Evolutionary conservation across 2,329 filamentous ascomycete species (phyloP).

Genomic region (Fusarium scirpi): DNA sequence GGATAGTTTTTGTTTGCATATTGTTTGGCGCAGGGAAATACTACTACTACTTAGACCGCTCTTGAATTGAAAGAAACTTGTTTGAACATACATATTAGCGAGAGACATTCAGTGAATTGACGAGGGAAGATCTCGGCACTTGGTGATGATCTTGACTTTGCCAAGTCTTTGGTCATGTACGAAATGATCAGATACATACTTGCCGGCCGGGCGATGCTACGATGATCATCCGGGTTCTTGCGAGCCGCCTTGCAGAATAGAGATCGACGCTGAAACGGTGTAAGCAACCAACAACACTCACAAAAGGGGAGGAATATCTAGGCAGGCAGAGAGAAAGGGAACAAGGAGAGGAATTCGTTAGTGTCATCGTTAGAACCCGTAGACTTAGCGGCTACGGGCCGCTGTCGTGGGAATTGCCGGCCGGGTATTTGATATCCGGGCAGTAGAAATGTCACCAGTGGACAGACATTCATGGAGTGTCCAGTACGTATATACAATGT

Average conservation of each 20-base stretch:
- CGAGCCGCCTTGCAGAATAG: background rate
- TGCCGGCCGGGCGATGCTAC: background rate
- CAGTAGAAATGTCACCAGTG: background rate
- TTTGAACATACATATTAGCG: background rate
- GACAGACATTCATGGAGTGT: background rate
- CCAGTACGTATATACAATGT: background rate
- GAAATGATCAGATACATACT: background rate
- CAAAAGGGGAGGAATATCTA: background rate
- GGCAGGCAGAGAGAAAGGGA: background rate
- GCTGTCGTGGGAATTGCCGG: slow-evolving; percentile 3
- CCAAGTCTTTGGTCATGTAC: background rate
- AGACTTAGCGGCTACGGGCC: background rate
- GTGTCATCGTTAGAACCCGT: background rate
- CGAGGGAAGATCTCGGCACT: slow-evolving; percentile 1
- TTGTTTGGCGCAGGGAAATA: slow-evolving; percentile 43
- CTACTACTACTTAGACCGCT: slow-evolving; percentile 22
- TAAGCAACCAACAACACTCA: background rate
- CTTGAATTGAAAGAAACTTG: background rate
- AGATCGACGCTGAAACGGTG: background rate
- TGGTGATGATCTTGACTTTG: background rate
- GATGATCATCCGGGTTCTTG: background rate
- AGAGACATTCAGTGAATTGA: background rate
- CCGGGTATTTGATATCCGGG: background rate
- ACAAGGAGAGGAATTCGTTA: background rate
- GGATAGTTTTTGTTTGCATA: slow-evolving; percentile 40